A percentile compares a stretch with the other conserved stretches of the same genome.
These are phyloP conservation scores for Venturiaceae sp. DNA, from an alignment of 2,329 filamentous ascomycete genomes.

Conservation along the genomic window DNA sequence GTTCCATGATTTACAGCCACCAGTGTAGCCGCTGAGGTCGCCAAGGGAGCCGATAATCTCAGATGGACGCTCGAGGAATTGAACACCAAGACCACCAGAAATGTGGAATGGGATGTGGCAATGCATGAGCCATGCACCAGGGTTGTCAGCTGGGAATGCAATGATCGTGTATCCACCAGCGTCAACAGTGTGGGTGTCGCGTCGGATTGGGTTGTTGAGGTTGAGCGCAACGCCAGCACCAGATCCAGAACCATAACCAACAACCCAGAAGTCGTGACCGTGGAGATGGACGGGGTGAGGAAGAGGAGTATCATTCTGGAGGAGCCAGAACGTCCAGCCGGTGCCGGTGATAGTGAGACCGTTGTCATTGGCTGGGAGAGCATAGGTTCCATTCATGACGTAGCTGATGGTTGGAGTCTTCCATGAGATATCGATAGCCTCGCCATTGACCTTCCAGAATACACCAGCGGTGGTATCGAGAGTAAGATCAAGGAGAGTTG, in stretches of 20 bases:
- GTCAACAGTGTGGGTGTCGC: constrained; percentile 22
- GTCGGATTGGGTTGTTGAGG: constrained; percentile 20
- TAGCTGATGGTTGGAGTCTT: constrained; percentile 9
- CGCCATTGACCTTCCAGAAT: constrained; percentile 9
- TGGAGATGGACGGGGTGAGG: constrained; percentile 11
- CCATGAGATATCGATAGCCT: constrained; percentile 8
- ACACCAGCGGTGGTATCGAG: constrained; percentile 19
- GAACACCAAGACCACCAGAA: constrained; percentile 10
- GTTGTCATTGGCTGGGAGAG: constrained; percentile 9
- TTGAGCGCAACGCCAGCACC: constrained; percentile 12
- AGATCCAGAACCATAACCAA: constrained; percentile 5
- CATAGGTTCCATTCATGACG: constrained; percentile 7
- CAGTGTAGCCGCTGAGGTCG: constrained; percentile 14
- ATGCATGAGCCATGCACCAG: constrained; percentile 29
- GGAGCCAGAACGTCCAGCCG: constrained; percentile 9
- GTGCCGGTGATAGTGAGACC: constrained; percentile 3
- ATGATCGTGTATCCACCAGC: constrained; percentile 33
- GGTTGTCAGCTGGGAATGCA: constrained; percentile 43
- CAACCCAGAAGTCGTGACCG: constrained; percentile 9
- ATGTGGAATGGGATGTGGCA: constrained; percentile 13
- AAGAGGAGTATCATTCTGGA: constrained; percentile 8
- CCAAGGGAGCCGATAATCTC: constrained; percentile 12
- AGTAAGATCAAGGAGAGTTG: constrained; percentile 4
- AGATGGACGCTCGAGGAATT: constrained; percentile 9
- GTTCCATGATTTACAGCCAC: constrained; percentile 19